phyloP scores from a whole-genome alignment of 225 moss, liverwort and hornwort species.

The Ulota crispa region DNA sequence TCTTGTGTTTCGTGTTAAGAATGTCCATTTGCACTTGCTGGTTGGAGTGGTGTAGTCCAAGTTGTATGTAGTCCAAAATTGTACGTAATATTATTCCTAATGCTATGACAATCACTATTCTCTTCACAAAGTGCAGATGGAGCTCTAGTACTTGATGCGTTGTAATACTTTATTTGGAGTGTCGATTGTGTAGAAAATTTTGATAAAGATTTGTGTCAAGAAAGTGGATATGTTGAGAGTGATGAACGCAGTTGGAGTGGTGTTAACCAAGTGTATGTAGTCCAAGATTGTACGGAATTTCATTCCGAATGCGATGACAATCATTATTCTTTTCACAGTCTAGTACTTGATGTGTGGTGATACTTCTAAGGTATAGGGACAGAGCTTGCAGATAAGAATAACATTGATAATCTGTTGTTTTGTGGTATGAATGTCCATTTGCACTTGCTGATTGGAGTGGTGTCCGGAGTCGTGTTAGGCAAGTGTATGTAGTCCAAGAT shows the following conservation, averaged over 20 bases:
- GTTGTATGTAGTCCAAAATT: too few relatives aligned
- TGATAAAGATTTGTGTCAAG: neutral
- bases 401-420: neutral
- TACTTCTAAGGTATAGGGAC: conserved; percentile 13
- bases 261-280: neutral
- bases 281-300: too few relatives aligned
- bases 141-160: neutral
- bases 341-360: neutral
- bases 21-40: neutral
- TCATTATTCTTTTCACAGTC: neutral
- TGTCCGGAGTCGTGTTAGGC: too few relatives aligned
- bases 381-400: neutral
- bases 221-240: neutral
- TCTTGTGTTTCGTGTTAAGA: neutral
- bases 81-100: neutral
- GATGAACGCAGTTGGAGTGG: neutral
- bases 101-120: neutral
- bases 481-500: too few relatives aligned
- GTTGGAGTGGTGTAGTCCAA: neutral
- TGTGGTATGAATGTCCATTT: neutral
- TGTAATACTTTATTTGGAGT: neutral
- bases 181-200: neutral
- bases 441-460: neutral
- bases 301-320: too few relatives aligned
- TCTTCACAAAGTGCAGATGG: neutral